These are phyloP conservation scores for Fusarium sororula DNA, from an alignment of 2,329 filamentous ascomycete genomes.

Conservation along the genomic window DNA sequence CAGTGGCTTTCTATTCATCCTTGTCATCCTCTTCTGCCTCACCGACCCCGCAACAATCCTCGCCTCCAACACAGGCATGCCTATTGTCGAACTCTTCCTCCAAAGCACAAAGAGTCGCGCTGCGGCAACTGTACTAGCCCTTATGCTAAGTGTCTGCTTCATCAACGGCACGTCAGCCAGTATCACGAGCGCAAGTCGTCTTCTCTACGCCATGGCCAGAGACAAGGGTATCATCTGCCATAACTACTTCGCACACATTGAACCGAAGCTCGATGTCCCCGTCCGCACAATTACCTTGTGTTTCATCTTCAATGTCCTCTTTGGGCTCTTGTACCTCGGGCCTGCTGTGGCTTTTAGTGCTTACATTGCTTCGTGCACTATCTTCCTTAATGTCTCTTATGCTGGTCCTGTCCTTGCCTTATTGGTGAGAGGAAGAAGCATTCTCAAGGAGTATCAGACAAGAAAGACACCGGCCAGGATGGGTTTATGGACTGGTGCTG, in stretches of 20 bases:
- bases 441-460: slow-evolving; percentile 2
- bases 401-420: slow-evolving; percentile 24
- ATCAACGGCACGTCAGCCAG: slow-evolving; percentile 53
- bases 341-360: slow-evolving; percentile 31
- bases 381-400: slow-evolving; percentile 31
- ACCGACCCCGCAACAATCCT: slow-evolving; percentile 49
- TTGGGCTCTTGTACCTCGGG: slow-evolving; percentile 29
- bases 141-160: slow-evolving; percentile 55
- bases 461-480: slow-evolving; percentile 3
- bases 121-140: slow-evolving; percentile 47
- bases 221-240: slow-evolving; percentile 30
- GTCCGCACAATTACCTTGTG: slow-evolving; percentile 22
- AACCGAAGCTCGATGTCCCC: slow-evolving; percentile 12
- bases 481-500: not conserved
- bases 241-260: slow-evolving; percentile 18
- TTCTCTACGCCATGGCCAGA: slow-evolving; percentile 49
- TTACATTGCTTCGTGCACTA: slow-evolving; percentile 30
- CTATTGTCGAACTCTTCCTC: slow-evolving; percentile 56
- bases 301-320: slow-evolving; percentile 26
- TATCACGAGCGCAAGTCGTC: slow-evolving; percentile 52
- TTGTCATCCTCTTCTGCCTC: slow-evolving; percentile 55
- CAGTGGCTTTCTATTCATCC: slow-evolving; percentile 50
- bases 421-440: slow-evolving; percentile 1
- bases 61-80: slow-evolving; percentile 52
- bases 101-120: slow-evolving; percentile 53